Percentiles rank a stretch among this genome's conserved stretches.
These are phyloP conservation scores for Craterostigma plantagineum DNA, from an alignment of 257 asterid genomes.

Conservation along the genomic window DNA sequence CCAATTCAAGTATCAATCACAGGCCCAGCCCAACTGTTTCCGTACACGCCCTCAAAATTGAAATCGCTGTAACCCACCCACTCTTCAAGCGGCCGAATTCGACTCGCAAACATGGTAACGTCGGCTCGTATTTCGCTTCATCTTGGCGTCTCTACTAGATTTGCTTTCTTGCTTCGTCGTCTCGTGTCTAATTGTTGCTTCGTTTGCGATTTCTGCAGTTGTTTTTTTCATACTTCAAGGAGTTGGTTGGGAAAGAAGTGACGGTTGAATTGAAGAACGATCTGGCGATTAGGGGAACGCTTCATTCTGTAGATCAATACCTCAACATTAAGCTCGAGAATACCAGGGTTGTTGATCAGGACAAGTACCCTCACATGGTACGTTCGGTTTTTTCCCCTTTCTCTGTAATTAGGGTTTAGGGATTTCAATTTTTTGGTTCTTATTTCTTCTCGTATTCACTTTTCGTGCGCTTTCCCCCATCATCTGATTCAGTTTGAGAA, in stretches of 20 bases:
- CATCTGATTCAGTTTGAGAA: too few relatives aligned
- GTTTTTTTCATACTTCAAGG: constrained; percentile 95
- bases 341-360: constrained; percentile 86
- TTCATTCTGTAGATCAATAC: constrained; percentile 93
- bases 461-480: background rate
- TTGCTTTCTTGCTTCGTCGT: too few relatives aligned
- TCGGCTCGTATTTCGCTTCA: too few relatives aligned
- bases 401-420: constrained; percentile 7
- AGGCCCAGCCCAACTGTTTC: too few relatives aligned
- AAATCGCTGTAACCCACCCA: too few relatives aligned
- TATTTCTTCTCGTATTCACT: background rate
- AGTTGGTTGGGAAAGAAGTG: constrained; percentile 87
- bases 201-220: constrained; percentile 30
- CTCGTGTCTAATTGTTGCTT: too few relatives aligned
- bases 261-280: constrained; percentile 95
- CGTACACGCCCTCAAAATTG: too few relatives aligned
- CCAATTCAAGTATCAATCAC: too few relatives aligned
- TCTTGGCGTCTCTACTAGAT: too few relatives aligned
- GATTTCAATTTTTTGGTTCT: too few relatives aligned
- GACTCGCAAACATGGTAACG: too few relatives aligned
- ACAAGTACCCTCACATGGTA: constrained; percentile 95
- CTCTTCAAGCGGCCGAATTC: too few relatives aligned
- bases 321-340: constrained; percentile 92
- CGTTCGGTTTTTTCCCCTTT: background rate
- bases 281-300: constrained; percentile 80